phyloP scores from a whole-genome alignment of 1,139 yeast genomes.

The Diutina mesorugosa region DNA sequence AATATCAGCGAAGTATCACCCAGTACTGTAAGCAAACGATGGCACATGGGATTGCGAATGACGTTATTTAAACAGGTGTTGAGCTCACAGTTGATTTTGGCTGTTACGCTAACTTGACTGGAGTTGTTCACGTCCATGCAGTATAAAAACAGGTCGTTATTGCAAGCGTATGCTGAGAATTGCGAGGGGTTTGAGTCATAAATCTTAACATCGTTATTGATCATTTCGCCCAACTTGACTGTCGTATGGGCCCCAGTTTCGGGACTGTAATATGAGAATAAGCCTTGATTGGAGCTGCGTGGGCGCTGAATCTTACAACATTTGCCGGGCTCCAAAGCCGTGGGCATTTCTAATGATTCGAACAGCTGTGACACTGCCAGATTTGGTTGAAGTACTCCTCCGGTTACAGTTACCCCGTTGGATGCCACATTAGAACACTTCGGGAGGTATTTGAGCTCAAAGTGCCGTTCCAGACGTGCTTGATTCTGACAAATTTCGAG shows the following conservation, averaged over 20 bases:
- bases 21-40: neutral
- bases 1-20: neutral
- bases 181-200: constrained; percentile 20
- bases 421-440: neutral
- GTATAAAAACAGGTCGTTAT: constrained; percentile 67
- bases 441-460: neutral
- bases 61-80: neutral
- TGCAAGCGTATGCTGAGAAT: constrained; percentile 57
- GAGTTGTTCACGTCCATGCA: constrained; percentile 34
- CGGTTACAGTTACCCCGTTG: neutral
- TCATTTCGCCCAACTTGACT: constrained; percentile 60
- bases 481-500: constrained; percentile 12
- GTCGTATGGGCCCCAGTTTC: constrained; percentile 27
- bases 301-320: constrained; percentile 5
- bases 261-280: constrained; percentile 9
- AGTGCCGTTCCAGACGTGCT: neutral
- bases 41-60: neutral
- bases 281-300: constrained; percentile 7
- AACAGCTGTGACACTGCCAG: constrained; percentile 27
- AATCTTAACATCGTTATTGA: constrained; percentile 70
- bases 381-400: neutral
- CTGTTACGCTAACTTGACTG: neutral
- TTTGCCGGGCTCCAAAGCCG: constrained; percentile 8
- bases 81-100: constrained; percentile 1
- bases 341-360: constrained; percentile 39